Evolutionary conservation across 805 yeast species (phyloP), one percentile per base, ranked within the genome.

Genomic region (Candida ovalis): DNA sequence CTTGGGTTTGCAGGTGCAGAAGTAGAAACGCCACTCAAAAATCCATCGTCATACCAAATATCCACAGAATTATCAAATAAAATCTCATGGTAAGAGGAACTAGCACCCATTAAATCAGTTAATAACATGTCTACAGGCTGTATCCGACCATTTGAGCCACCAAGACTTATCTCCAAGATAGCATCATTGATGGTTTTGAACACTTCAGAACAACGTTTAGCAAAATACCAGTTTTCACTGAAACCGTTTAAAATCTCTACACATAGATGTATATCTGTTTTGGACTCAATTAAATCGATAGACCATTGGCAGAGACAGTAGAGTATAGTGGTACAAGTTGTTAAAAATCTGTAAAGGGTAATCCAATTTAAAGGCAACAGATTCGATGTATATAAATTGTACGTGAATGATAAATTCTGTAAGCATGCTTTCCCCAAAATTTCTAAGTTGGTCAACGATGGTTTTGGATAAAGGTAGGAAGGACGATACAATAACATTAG

Each of bases 291-390:
- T 19, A 76, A 56, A 56, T 78, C 78, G 28, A 76, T 70, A 33
- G 72, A 64, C 70, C 76, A 71, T 40, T 71, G 73, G 44, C 77
- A 72, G 18, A 77, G 51, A 53, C 81, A 76, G 53, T 69, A 74
- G 2, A 77, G 55, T 18, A 77, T 64, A 1, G 77, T 72, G 19
- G 78, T 70, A 57, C 80, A 75, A n/a, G 69, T 68, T 15, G 75
- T 71, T 27, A 77, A 50, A 23, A 77, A 71, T 45, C 78, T 64
- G 53, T 74, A 72, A 9, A 74, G 55, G 1, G 79, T 74, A 19
- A 75, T 71, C 82, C 82, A 77, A 48, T 74, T 76, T 49, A 74
- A 57, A 0, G 81, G 81, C 28, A 77, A 56, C 37, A 72, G 54
- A 43, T 70, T 73, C 9, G 73, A 65, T 37, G 71, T 69, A 60